Conservation (phyloP, 768 basidiomycete species). For the Leccinum uliginosum region DNA sequence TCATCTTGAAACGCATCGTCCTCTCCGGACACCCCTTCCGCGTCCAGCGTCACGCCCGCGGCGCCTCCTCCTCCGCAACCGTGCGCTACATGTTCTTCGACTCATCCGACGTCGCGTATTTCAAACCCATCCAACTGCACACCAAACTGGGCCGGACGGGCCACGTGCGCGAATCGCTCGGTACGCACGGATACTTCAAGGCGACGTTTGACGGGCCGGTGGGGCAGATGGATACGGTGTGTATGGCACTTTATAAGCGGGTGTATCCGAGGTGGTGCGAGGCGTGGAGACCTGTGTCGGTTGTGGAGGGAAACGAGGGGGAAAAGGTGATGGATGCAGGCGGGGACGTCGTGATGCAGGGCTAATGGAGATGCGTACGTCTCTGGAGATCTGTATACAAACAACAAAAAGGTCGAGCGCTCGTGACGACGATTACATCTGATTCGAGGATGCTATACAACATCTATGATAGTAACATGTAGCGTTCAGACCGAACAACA, state of each 20-base stretch:
- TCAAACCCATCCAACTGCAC: constrained; percentile 87
- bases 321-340: neutral
- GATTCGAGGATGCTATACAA: neutral
- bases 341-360: constrained; percentile 28
- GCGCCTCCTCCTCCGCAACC: constrained; percentile 51
- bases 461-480: neutral
- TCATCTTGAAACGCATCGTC: constrained; percentile 91
- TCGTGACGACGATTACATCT: neutral
- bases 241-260: constrained; percentile 93
- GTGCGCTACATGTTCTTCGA: constrained; percentile 99
- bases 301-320: neutral
- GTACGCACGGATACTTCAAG: constrained; percentile 98
- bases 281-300: constrained; percentile 37
- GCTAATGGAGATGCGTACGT: neutral
- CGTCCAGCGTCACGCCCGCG: constrained; percentile 82
- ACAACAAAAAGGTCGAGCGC: neutral
- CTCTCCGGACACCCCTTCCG: constrained; percentile 96
- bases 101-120: constrained; percentile 87
- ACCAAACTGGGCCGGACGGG: constrained; percentile 89
- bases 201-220: constrained; percentile 92
- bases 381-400: neutral
- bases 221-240: constrained; percentile 95
- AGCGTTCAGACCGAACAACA: neutral
- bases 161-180: constrained; percentile 87
- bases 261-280: constrained; percentile 86